A percentile compares a stretch with the other conserved stretches of the same genome.
Conservation (phyloP, 1,139 yeast genomes). For the Blastobotrys raffinosifermentans region DNA sequence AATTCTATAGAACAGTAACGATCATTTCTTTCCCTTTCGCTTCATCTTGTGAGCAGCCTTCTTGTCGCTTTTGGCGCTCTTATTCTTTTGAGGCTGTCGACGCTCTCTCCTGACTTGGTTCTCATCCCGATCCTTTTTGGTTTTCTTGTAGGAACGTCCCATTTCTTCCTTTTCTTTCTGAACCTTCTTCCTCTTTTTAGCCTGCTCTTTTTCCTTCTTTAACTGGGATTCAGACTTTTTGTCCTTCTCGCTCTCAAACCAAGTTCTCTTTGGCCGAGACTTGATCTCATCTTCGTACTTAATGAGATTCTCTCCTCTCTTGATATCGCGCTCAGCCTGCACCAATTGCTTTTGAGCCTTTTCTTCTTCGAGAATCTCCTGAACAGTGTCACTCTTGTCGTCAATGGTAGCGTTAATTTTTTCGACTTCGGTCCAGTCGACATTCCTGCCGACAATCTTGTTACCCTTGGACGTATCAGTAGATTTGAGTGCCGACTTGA, state of each 20-base stretch:
- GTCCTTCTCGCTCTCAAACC: slow-evolving; percentile 83
- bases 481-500: slow-evolving; percentile 75
- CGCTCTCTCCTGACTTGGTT: slow-evolving; percentile 19
- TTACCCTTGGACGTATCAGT: slow-evolving; percentile 32
- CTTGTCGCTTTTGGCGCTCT: slow-evolving; percentile 17
- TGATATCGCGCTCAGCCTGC: slow-evolving; percentile 85
- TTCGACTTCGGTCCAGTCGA: slow-evolving; percentile 82
- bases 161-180: slow-evolving; percentile 43
- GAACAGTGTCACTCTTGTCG: slow-evolving; percentile 51
- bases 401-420: slow-evolving; percentile 55
- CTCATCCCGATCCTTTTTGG: slow-evolving; percentile 24
- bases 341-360: slow-evolving; percentile 79
- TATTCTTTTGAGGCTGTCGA: slow-evolving; percentile 12
- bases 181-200: slow-evolving; percentile 55
- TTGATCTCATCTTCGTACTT: slow-evolving; percentile 77
- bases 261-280: slow-evolving; percentile 89
- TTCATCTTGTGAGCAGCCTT: slow-evolving; percentile 68
- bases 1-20: background rate
- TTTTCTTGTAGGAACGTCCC: slow-evolving; percentile 28
- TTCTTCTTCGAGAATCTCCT: slow-evolving; percentile 82
- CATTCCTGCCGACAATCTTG: slow-evolving; percentile 72
- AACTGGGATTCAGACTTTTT: slow-evolving; percentile 39
- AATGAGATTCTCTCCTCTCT: slow-evolving; percentile 76
- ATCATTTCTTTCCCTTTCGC: slow-evolving; percentile 38
- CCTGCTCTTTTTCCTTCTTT: slow-evolving; percentile 27